Evolutionary conservation across 768 basidiomycete genomes (phyloP), one percentile per base, ranked within the genome.

Genomic region (Rhizopogon vulgaris): DNA sequence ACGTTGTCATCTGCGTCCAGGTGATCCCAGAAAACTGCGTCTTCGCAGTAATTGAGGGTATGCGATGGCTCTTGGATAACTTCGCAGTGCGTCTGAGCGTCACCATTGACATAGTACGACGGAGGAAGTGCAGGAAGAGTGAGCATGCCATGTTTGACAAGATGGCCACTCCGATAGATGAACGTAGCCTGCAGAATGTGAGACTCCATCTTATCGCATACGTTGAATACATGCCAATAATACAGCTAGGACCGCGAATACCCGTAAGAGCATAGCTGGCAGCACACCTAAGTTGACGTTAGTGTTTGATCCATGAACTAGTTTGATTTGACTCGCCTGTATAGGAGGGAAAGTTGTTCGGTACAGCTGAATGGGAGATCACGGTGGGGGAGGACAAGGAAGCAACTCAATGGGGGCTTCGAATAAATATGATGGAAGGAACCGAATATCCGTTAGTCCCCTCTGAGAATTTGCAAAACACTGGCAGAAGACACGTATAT

Each of bases 1-100:
- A 76, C 61, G 5, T 63, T 61, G 22, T 73, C 77, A 6, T 62
- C 41, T 4, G 54, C 57, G 55, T 77, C 74, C 46, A 68, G 67
- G n/a, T 76, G 62, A 52, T 85, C 82, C 85, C 85, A 88, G 53
- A 83, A 80, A 2, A 71, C 66, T 28, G 72, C 79, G 58, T 88
- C 86, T 61, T 88, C 87, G 62, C 87, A 88, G 56, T 77, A 69
- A 10, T 62, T 65, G 48, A 75, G 63, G 52, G 69, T 63, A 11
- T 55, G 51, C 7, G 65, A 64, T 27, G 64, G 50, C 3, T 61
- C 62, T 9, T 59, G 60, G 46, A 81, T 54, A 14, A 72, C 59
- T 17, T 63, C 58, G 60, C 84, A 86, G 40, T 78, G 71, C 0
- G 69, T 63, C 24, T 66, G 57, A 53, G 73, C 78, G 58, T 82